phyloP scores from a whole-genome alignment of 306 rosid genomes.

The Glycine tomentella region DNA sequence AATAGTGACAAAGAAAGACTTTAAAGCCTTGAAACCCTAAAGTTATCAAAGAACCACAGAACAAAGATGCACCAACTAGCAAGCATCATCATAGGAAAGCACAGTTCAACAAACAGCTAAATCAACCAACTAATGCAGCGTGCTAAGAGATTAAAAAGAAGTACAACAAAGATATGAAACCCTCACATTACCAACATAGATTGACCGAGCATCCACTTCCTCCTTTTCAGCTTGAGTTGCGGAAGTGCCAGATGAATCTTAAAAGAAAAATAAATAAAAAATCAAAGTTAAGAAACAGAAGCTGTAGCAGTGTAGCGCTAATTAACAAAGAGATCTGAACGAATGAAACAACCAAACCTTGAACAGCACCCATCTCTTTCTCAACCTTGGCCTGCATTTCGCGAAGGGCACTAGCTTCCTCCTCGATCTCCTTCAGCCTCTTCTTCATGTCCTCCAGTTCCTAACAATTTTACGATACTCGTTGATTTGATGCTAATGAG shows the following conservation, averaged over 20 bases:
- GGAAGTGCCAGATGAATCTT: conserved; percentile 80
- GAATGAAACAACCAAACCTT: conserved; percentile 43
- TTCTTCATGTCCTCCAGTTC: conserved; percentile 99
- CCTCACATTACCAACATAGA: conserved; percentile 98
- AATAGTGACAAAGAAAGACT: neutral
- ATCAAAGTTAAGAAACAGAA: neutral
- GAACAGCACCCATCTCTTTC: conserved; percentile 99
- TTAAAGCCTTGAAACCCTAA: neutral
- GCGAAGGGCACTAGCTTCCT: conserved; percentile 94
- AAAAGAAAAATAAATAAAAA: conserved; percentile 40
- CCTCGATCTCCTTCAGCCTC: conserved; percentile 97
- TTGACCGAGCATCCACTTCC: conserved; percentile 97
- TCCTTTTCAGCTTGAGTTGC: conserved; percentile 96
- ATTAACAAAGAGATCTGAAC: conserved; percentile 42
- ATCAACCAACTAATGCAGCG: conserved; percentile 10
- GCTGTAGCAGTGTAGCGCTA: neutral
- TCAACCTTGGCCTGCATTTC: conserved; percentile 99
- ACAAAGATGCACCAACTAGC: neutral
- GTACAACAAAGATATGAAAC: conserved; percentile 36
- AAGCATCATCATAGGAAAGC: neutral
- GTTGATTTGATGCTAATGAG: neutral
- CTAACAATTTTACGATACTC: conserved; percentile 38
- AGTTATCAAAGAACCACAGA: neutral
- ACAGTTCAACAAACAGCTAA: conserved; percentile 21
- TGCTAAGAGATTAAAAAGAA: neutral